These are phyloP conservation scores for Cercospora beticola DNA, from an alignment of 2,329 filamentous ascomycete species.

Conservation along the genomic window DNA sequence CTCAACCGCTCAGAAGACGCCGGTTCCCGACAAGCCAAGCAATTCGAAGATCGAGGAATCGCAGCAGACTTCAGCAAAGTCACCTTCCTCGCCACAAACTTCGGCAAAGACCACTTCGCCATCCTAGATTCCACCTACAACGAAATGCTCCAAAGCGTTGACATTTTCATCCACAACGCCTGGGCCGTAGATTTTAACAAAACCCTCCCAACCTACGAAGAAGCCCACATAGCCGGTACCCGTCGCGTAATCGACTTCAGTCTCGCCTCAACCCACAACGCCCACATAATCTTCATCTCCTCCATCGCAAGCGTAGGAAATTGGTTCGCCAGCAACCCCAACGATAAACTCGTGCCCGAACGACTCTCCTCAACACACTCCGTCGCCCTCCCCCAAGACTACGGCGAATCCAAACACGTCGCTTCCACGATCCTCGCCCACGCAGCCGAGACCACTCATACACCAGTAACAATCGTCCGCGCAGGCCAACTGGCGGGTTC, in stretches of 20 bases:
- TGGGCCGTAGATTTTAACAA: constrained; percentile 44
- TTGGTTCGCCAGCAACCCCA: constrained; percentile 22
- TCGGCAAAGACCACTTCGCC: constrained; percentile 31
- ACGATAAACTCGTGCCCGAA: constrained; percentile 35
- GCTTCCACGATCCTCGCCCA: constrained; percentile 35
- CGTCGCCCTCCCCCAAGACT: constrained; percentile 38
- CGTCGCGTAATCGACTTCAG: constrained; percentile 34
- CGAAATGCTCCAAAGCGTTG: constrained; percentile 27
- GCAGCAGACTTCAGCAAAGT: constrained; percentile 30
- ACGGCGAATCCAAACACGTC: constrained; percentile 43
- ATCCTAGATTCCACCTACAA: constrained; percentile 28
- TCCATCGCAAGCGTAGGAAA: constrained; percentile 40
- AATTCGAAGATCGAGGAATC: constrained; percentile 28
- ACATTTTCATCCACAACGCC: constrained; percentile 40
- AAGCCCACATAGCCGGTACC: constrained; percentile 34
- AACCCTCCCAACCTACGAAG: constrained; percentile 35
- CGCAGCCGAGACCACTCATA: constrained; percentile 32
- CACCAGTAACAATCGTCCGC: constrained; percentile 28
- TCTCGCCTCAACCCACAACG: constrained; percentile 25
- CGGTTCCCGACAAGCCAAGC: constrained; percentile 25
- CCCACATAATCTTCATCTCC: constrained; percentile 42
- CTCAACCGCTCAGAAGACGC: constrained; percentile 34
- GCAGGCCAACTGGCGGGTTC: constrained; percentile 34
- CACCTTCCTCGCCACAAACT: constrained; percentile 30
- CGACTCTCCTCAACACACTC: constrained; percentile 30